Evolutionary conservation across 192 early-diverging fungal species (phyloP).

Genomic region (Thoreauomyces humboldtii): DNA sequence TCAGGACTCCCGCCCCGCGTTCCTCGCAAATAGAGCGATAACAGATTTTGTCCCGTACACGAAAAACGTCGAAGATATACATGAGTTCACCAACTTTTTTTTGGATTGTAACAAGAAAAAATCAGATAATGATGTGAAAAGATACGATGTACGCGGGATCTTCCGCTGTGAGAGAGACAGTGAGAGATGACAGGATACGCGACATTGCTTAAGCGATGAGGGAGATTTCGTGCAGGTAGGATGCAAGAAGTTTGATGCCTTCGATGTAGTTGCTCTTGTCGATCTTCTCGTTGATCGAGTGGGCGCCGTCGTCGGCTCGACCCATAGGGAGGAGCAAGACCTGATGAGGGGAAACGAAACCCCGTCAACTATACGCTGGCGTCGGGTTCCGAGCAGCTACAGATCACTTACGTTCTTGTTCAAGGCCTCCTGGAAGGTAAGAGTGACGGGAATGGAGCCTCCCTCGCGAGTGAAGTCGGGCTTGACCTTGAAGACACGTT

Average conservation of each 20-base stretch:
- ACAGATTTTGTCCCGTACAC: too few relatives aligned
- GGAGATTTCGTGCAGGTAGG: neutral
- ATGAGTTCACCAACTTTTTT: too few relatives aligned
- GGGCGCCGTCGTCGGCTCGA: constrained; percentile 88
- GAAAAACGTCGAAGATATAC: too few relatives aligned
- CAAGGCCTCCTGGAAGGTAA: constrained; percentile 95
- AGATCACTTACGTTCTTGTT: constrained; percentile 58
- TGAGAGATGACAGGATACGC: too few relatives aligned
- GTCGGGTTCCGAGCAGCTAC: too few relatives aligned
- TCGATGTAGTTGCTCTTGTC: constrained; percentile 88
- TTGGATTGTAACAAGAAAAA: too few relatives aligned
- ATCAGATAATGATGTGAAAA: too few relatives aligned
- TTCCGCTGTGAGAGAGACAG: too few relatives aligned
- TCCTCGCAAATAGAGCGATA: too few relatives aligned
- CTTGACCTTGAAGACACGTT: constrained; percentile 85
- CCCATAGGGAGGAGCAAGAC: constrained; percentile 95
- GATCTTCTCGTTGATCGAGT: constrained; percentile 93
- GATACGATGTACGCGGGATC: too few relatives aligned
- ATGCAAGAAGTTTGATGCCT: constrained; percentile 74
- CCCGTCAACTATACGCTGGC: neutral
- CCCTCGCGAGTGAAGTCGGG: constrained; percentile 98
- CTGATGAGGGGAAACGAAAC: neutral
- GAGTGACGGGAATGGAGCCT: constrained; percentile 95
- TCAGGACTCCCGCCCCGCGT: neutral
- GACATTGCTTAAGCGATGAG: neutral